Conservation (phyloP, 768 basidiomycete genomes). For the Pleurotus pulmonarius region DNA sequence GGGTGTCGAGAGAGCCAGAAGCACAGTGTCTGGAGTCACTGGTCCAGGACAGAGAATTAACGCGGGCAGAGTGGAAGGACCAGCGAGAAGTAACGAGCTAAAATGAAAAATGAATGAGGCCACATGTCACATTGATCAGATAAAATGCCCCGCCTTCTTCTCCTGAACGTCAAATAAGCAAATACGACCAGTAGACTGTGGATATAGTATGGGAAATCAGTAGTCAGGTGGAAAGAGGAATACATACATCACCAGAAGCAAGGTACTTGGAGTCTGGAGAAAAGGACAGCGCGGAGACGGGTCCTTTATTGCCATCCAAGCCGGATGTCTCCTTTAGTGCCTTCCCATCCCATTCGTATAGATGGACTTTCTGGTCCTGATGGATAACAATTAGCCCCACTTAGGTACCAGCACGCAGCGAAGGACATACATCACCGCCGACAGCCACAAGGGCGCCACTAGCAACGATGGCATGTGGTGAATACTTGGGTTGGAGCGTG, state of each 20-base stretch:
- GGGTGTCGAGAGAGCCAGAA: conserved; percentile 90
- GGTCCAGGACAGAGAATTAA: conserved; percentile 78
- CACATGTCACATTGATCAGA: not conserved
- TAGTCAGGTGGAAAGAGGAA: not conserved
- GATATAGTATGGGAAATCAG: not conserved
- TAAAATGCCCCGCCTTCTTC: conserved; percentile 45
- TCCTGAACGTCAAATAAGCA: conserved; percentile 69
- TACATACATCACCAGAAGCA: conserved; percentile 85
- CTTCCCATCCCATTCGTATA: conserved; percentile 72
- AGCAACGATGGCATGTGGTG: conserved; percentile 57
- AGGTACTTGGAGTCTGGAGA: conserved; percentile 73
- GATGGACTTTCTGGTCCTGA: conserved; percentile 71
- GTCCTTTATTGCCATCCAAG: conserved; percentile 66
- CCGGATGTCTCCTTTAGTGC: conserved; percentile 50
- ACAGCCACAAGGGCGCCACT: conserved; percentile 55
- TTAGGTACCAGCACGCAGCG: not conserved
- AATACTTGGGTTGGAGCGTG: conserved; percentile 46
- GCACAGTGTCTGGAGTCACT: conserved; percentile 72
- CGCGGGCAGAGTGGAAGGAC: conserved; percentile 82
- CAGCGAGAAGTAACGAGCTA: conserved; percentile 74
- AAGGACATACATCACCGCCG: conserved; percentile 62
- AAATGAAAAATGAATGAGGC: not conserved
- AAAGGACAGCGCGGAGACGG: conserved; percentile 73
- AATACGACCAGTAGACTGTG: conserved; percentile 77
- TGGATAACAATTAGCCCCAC: not conserved